Evolutionary conservation across 257 asterid genomes (phyloP).

Genomic region (Scutellaria barbata): DNA sequence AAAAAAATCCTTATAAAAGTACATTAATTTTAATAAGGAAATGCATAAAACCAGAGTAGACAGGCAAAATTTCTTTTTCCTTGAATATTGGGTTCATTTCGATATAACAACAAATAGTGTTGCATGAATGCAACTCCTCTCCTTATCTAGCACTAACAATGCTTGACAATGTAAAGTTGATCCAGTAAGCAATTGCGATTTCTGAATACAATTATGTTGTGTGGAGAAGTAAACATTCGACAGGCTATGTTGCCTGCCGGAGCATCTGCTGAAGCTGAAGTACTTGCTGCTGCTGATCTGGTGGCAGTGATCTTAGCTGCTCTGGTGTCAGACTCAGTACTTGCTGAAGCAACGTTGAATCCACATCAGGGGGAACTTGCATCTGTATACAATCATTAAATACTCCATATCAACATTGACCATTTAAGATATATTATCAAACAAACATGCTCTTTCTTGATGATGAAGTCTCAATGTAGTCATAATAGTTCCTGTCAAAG

Average conservation of each 20-base stretch:
- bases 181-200: slow-evolving; percentile 20
- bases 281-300: slow-evolving; percentile 90
- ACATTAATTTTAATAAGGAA: not conserved
- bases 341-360: slow-evolving; percentile 75
- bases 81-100: slow-evolving; percentile 15
- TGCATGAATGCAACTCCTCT: slow-evolving; percentile 35
- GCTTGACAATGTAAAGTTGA: slow-evolving; percentile 31
- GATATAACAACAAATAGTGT: slow-evolving; percentile 26
- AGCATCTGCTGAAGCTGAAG: slow-evolving; percentile 92
- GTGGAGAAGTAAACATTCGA: not conserved
- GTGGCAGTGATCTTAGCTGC: slow-evolving; percentile 74
- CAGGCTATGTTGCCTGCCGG: slow-evolving; percentile 60
- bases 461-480: too few species aligned
- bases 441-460: too few species aligned
- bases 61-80: slow-evolving; percentile 38
- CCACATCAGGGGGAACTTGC: slow-evolving; percentile 73
- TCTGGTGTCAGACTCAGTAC: slow-evolving; percentile 78
- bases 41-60: not conserved
- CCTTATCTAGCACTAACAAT: slow-evolving; percentile 28
- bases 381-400: slow-evolving; percentile 37
- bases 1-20: not conserved
- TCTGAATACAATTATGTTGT: not conserved
- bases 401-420: not conserved
- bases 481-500: too few species aligned
- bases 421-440: too few species aligned